Conservation (phyloP, 768 basidiomycete genomes). For the Mycena albidolilacea region DNA sequence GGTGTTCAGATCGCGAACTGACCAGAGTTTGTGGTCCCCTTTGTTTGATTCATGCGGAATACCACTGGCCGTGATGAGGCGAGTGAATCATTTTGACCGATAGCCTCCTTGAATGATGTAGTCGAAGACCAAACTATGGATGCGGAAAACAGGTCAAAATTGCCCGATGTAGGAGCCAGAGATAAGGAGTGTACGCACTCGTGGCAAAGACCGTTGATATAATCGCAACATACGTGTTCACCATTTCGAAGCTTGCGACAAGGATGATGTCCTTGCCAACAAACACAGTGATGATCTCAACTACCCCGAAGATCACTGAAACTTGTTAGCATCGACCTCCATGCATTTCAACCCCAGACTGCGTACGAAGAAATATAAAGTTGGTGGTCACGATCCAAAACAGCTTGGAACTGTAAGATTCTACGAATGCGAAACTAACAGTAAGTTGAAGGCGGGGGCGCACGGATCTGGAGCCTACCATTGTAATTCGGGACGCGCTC, state of each 20-base stretch:
- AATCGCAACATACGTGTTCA: constrained; percentile 15
- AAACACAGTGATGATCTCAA: constrained; percentile 11
- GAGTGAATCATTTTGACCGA: background rate
- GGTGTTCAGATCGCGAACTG: background rate
- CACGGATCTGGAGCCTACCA: background rate
- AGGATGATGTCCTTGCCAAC: background rate
- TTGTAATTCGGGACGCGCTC: background rate
- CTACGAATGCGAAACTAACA: background rate
- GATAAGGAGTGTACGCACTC: background rate
- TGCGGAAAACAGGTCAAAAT: background rate
- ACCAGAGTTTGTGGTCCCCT: background rate
- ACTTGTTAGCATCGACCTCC: background rate
- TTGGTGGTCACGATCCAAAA: constrained; percentile 38
- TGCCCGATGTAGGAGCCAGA: too few species aligned
- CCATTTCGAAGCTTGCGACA: background rate
- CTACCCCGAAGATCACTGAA: constrained; percentile 11
- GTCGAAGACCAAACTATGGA: constrained; percentile 18
- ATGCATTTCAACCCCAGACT: background rate
- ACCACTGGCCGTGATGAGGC: background rate
- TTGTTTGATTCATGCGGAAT: constrained; percentile 6
- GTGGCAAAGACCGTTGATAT: constrained; percentile 18
- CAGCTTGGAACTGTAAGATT: constrained; percentile 14
- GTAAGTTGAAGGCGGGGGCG: too few species aligned
- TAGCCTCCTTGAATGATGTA: background rate
- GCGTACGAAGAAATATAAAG: constrained; percentile 32